Conservation (phyloP, 129 eudicot genomes). For the Flaveria brownii region DNA sequence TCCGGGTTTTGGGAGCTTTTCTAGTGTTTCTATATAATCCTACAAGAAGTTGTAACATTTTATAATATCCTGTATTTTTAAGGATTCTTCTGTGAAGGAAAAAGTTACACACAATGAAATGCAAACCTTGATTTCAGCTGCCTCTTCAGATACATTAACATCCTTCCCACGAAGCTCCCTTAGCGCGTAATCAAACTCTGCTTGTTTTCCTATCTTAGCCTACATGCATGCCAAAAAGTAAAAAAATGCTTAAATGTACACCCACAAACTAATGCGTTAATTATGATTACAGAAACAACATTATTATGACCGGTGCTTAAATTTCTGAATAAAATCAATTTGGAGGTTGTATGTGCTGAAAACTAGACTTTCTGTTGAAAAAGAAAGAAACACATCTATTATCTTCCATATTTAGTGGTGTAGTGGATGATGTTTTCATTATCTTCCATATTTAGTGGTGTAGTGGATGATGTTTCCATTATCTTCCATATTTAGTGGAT, state of each 20-base stretch:
- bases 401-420: too few relatives aligned
- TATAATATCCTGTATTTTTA: background rate
- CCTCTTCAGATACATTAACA: constrained; percentile 61
- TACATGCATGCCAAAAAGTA: constrained; percentile 24
- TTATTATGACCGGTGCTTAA: background rate
- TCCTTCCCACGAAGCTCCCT: constrained; percentile 66
- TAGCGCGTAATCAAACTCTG: constrained; percentile 58
- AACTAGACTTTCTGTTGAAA: background rate
- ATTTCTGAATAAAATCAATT: background rate
- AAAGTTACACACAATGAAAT: background rate
- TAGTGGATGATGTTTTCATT: too few relatives aligned
- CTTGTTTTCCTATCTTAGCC: constrained; percentile 63
- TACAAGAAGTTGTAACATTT: constrained; percentile 28
- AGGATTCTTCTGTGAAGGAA: background rate
- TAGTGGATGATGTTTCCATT: too few relatives aligned
- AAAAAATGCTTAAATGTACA: background rate
- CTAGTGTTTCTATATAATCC: constrained; percentile 47
- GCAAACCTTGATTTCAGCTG: constrained; percentile 70
- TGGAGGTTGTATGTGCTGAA: background rate
- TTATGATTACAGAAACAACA: background rate
- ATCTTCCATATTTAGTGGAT: too few relatives aligned
- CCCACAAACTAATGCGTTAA: background rate
- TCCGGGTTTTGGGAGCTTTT: constrained; percentile 48
- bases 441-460: too few relatives aligned
- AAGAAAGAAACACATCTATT: too few relatives aligned